A percentile compares a stretch with the other conserved stretches of the same genome.
Evolutionary conservation across 1,284 basidiomycete genomes (phyloP).

Genomic region (Ustilago bromivora): DNA sequence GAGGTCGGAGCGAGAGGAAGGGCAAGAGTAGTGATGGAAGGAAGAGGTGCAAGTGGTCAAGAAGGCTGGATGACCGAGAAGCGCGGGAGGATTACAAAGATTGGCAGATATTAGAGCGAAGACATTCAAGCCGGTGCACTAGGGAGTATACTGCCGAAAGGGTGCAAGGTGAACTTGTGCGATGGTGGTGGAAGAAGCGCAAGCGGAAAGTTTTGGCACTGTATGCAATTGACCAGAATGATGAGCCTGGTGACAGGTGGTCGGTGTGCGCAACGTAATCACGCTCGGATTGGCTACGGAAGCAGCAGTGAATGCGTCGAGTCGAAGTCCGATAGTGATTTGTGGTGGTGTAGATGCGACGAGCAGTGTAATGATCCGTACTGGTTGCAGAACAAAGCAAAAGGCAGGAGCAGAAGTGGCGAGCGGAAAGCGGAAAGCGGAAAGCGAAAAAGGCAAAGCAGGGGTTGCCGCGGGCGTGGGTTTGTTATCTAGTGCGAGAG

Average conservation of each 20-base stretch:
- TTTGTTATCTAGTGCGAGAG: background rate
- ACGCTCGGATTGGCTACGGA: background rate
- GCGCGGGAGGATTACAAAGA: background rate
- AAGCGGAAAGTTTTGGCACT: background rate
- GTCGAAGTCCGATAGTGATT: background rate
- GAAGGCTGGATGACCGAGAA: background rate
- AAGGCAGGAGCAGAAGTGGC: background rate
- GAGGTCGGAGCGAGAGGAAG: background rate
- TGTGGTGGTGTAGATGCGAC: background rate
- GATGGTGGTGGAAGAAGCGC: background rate
- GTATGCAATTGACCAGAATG: background rate
- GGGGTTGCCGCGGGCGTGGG: constrained; percentile 4
- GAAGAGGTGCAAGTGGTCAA: background rate
- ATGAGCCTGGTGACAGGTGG: background rate
- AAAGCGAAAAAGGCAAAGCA: constrained; percentile 1
- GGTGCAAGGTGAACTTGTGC: background rate
- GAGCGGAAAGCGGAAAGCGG: constrained; percentile 1
- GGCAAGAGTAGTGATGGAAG: background rate
- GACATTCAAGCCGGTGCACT: constrained; percentile 12
- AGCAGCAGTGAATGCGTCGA: background rate
- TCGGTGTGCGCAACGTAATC: background rate
- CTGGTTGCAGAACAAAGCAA: background rate
- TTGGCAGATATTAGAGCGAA: background rate
- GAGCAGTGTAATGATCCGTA: constrained; percentile 3
- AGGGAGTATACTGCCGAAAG: background rate